phyloP scores from a whole-genome alignment of 1,284 basidiomycete genomes.

The Puccinia sorghi region DNA sequence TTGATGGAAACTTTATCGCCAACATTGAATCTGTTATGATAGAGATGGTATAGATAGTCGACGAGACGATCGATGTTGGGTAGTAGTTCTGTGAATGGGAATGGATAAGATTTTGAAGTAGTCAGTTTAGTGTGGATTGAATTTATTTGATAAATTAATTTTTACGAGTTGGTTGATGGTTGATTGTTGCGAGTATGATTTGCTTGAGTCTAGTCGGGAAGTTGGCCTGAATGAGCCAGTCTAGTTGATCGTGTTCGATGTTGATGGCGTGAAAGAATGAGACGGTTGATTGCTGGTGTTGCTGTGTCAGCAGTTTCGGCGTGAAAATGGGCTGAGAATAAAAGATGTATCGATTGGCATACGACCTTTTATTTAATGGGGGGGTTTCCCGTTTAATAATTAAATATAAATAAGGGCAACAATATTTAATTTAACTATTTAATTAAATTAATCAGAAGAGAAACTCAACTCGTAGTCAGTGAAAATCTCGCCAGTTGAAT shows the following conservation, averaged over 20 bases:
- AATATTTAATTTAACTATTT: too few species aligned
- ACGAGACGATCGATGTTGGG: conserved; percentile 27
- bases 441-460: too few species aligned
- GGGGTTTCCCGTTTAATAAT: too few species aligned
- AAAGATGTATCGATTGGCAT: conserved; percentile 40
- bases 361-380: too few species aligned
- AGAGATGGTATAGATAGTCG: conserved; percentile 13
- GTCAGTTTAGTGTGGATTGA: too few species aligned
- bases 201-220: conserved; percentile 27
- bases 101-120: too few species aligned
- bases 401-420: background rate
- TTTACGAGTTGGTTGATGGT: conserved; percentile 14
- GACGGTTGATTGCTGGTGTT: background rate
- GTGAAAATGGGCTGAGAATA: conserved; percentile 41
- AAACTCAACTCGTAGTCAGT: conserved; percentile 45
- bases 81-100: background rate
- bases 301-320: background rate
- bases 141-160: too few species aligned
- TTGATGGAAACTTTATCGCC: conserved; percentile 35
- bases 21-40: conserved; percentile 35
- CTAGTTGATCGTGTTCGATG: background rate
- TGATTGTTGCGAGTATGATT: background rate
- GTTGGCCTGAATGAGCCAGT: conserved; percentile 25
- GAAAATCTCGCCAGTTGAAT: conserved; percentile 39
- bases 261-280: conserved; percentile 10